Evolutionary conservation across 2,329 filamentous ascomycete genomes (phyloP), one percentile per base, ranked within the genome.

Genomic region (Exophiala spinifera): DNA sequence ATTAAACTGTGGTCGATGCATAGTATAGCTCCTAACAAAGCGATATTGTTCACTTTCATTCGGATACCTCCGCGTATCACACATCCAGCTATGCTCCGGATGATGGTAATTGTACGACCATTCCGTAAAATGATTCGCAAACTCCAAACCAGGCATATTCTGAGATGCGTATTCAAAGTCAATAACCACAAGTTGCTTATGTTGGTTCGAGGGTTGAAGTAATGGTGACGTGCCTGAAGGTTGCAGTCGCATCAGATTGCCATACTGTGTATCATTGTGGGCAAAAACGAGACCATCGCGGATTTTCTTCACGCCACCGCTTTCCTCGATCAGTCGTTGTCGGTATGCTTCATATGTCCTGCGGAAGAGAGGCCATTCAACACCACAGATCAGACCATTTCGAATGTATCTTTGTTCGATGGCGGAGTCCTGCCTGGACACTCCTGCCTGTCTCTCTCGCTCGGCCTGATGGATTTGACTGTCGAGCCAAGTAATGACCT

Each of bases 221-320:
- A 97, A 81, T 0, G 92, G 94, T 0, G 91, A 96, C 64, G 91
- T 86, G 46, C 78, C 79, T 36, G 75, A 74, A 1, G 83, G 83
- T 62, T 89, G 82, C 69, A 86, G 75, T 34, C 91, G 89, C 46
- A 99, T 83, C 59, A 99, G 94, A 68, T 99, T 99, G 61, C 94
- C 94, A 66, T 99, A 97, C 84, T 99, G 94, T 3, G 94, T 96
- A 79, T 99, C 94, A 66, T 96, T 96, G 70, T 99, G 94, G n/a
- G 91, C 89, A 77, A 99, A 99, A 0, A 96, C 85, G 10, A 99
- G 80, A 51, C 83, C 80, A 44, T 88, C 81, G 49, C 86, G 86
- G 52, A 97, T 78, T 46, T 80, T 82, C 31, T 82, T 73, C 3
- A 76, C 67, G 1, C 84, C 84, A 36, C 87, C 87, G 69, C 91